Evolutionary conservation across 1,139 yeast species (phyloP).

Genomic region (Blastobotrys illinoisensis): DNA sequence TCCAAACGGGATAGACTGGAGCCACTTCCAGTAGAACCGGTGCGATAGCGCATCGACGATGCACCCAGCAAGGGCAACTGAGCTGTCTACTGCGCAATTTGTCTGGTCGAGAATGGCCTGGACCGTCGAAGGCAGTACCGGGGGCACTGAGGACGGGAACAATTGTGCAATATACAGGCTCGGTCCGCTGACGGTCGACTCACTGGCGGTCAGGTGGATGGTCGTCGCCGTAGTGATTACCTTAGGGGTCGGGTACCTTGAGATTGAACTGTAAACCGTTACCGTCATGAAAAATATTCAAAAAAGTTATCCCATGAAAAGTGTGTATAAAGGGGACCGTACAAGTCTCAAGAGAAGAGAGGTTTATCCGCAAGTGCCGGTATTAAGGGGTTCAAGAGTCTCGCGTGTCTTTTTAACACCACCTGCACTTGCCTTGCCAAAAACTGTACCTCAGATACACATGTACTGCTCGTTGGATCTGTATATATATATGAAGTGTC

Average conservation of each 20-base stretch:
- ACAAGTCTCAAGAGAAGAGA: neutral
- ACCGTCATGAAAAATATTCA: neutral
- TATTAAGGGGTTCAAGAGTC: neutral
- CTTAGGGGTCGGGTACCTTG: neutral
- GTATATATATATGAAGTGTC: neutral
- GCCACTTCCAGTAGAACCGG: conserved; percentile 16
- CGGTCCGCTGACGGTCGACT: neutral
- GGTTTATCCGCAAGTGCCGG: neutral
- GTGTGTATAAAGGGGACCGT: neutral
- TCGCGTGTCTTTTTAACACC: neutral
- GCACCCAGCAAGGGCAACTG: conserved; percentile 15
- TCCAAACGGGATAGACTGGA: conserved; percentile 5
- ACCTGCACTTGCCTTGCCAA: neutral
- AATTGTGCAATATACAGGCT: conserved; percentile 12
- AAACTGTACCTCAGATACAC: neutral
- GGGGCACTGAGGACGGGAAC: conserved; percentile 15
- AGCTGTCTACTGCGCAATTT: conserved; percentile 9
- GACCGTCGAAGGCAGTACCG: conserved; percentile 12
- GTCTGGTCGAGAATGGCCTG: conserved; percentile 11
- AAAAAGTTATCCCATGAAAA: neutral
- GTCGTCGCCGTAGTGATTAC: neutral
- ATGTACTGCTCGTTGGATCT: neutral
- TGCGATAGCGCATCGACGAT: conserved; percentile 16
- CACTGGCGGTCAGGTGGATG: neutral
- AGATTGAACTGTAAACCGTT: neutral